These are phyloP conservation scores for Flaveria linearis DNA, from an alignment of 129 eudicot species.

Conservation along the genomic window DNA sequence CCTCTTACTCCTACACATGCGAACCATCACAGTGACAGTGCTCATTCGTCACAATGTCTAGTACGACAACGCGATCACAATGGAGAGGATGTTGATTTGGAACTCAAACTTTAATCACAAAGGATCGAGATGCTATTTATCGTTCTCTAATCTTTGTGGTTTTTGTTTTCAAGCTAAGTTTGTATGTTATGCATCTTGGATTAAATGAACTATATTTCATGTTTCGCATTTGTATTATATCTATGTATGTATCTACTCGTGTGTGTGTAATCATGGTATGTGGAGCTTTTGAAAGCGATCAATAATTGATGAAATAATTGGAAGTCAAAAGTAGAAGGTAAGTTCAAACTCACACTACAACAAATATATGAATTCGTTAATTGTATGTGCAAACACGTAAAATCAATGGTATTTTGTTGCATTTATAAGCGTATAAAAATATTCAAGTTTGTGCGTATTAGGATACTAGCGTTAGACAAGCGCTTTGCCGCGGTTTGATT, in stretches of 20 bases:
- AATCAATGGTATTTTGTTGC: not conserved
- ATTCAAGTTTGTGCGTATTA: not conserved
- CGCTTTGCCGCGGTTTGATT: too few species aligned
- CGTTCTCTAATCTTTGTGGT: not conserved
- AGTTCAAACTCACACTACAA: not conserved
- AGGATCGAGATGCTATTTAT: not conserved
- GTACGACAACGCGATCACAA: not conserved
- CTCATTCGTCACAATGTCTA: not conserved
- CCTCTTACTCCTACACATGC: conserved; percentile 15
- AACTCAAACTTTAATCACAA: conserved; percentile 28
- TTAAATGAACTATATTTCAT: conserved; percentile 15
- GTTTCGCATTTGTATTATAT: conserved; percentile 4
- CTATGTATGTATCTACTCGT: not conserved
- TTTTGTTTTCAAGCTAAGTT: not conserved
- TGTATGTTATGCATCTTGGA: conserved; percentile 10
- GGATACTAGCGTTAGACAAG: not conserved
- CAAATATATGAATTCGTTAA: not conserved
- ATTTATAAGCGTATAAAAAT: not conserved
- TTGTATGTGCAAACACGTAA: not conserved
- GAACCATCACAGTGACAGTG: not conserved
- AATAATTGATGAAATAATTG: too few species aligned
- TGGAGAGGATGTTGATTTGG: conserved; percentile 27
- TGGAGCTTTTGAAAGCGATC: too few species aligned
- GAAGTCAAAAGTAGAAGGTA: not conserved
- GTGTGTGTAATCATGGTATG: not conserved